These are phyloP conservation scores for Penicillium waksmanii DNA, from an alignment of 495 filamentous ascomycete species.

Conservation along the genomic window DNA sequence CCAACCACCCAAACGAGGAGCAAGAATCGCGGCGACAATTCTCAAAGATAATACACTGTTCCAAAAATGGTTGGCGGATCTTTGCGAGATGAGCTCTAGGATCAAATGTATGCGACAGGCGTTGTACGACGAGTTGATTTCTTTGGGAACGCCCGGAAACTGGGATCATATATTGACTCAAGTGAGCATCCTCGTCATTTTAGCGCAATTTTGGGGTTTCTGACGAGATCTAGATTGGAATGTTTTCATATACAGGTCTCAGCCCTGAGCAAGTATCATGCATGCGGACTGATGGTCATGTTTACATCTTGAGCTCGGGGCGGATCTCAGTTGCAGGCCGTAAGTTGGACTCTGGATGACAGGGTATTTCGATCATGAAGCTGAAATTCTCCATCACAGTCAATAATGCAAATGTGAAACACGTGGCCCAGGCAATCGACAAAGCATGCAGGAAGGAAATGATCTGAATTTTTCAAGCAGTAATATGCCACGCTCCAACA, in stretches of 20 bases:
- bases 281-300: conserved; percentile 5
- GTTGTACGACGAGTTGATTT: conserved; percentile 4
- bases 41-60: conserved; percentile 1
- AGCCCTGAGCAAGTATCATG: not conserved
- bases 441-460: not conserved
- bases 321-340: conserved; percentile 10
- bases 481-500: no score
- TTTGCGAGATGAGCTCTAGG: conserved; percentile 9
- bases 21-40: not conserved
- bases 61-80: conserved; percentile 5
- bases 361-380: not conserved
- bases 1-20: conserved; percentile 9
- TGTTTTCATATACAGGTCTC: conserved; percentile 12
- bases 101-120: conserved; percentile 10
- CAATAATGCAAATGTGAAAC: not conserved
- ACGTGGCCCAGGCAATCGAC: conserved; percentile 6
- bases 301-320: conserved; percentile 14
- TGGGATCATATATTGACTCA: conserved; percentile 11
- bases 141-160: conserved; percentile 10
- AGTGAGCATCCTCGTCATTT: not conserved
- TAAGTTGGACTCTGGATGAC: not conserved
- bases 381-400: conserved; percentile 2
- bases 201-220: no score
- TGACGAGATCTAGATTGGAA: conserved; percentile 2
- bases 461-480: not conserved